Base-by-base conservation (phyloP, 345 rosid species). In the Lepidium sativum region DNA sequence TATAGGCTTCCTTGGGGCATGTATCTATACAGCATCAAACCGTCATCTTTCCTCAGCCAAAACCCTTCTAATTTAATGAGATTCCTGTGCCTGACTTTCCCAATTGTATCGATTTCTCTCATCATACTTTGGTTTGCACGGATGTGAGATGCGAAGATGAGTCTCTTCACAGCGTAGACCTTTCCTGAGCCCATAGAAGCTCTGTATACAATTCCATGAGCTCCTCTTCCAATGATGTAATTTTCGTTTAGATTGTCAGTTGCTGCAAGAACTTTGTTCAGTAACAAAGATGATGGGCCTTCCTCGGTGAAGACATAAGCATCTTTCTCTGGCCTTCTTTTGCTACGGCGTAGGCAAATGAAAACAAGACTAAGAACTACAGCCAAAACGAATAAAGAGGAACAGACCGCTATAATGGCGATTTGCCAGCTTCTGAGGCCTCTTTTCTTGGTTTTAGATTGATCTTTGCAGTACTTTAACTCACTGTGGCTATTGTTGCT, bases 1-100 rank as follows among this genome's bases (percentile, higher is more conserved):
- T 60, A 65, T 21, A 91, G 78, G 78, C 97, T 91, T 59, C 96
- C 92, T 48, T 80, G 84, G 9, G 78, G 78, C 96, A 91, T 86
- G 82, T 77, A 82, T 20, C 65, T 72, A 67, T 86, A 88, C 40
- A 91, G 71, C 71, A 91, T 69, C 44, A 84, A 56, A 16, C 96
- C 94, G 11, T 78, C 77, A 7, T 91, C 96, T 65, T 80, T 82
- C 56, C 83, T 68, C 15, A 80, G 38, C 96, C 95, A 91, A 74
- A 83, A 88, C n/a, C 84, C 86, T 74, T 91, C 96, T 75, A 88
- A 53, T 43, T 68, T 80, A 49, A 82, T 75, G 70, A 91, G 77
- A 65, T 91, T 91, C 48, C 95, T 79, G 69, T 91, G 98, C 76
- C 83, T 82, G 49, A 91, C 61, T 44, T 54, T 78, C 69, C 77